Evolutionary conservation across 1,139 yeast genomes (phyloP), one percentile per base, ranked within the genome.

Genomic region (Hansenula sp.): DNA sequence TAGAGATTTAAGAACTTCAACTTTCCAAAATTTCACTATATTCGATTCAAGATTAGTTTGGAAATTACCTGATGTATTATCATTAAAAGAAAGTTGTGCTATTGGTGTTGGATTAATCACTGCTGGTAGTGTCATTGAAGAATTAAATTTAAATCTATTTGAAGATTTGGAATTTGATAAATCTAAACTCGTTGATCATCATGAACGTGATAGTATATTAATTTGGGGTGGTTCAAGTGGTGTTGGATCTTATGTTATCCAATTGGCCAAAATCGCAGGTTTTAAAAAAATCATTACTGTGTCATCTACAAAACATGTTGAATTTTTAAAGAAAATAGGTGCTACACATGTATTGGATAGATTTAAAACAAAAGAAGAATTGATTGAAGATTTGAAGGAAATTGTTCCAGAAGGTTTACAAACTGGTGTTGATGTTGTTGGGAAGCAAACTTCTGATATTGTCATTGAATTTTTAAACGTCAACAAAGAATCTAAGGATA

Each of bases 211-310:
- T 12, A 58, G 65, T 18, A 45, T 72, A 1, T 44, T 72, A 11
- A 62, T 74, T 18, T 74, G 78, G 77, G 79, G 79, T 39, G 79
- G 76, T 3, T 65, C 76, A 12, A 70, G 76, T 19, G 71, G 71
- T 21, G 75, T 71, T 30, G 78, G 78, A 1, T 55, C 71, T 9
- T 70, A 69, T 47, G 56, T 66, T 12, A 61, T 67, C 18, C 79
- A 74, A 49, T 49, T 73, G 25, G 75, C 77, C 2, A 71, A 62
- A 47, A 49, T 67, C 37, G 63, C 68, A 19, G 71, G 70, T 1
- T 60, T 59, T 35, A 54, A 70, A 34, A 67, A 61, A 33, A 74
- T 74, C n/a, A 60, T 72, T 30, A 62, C 71, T 4, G 60, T 73
- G 12, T 68, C 78, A 2, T 62, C 76, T 30, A 41, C 45, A 12